Percentiles rank a stretch among this genome's conserved stretches.
Conservation (phyloP, 371 early-diverging fungal genomes). For the Pancytospora philotis region DNA sequence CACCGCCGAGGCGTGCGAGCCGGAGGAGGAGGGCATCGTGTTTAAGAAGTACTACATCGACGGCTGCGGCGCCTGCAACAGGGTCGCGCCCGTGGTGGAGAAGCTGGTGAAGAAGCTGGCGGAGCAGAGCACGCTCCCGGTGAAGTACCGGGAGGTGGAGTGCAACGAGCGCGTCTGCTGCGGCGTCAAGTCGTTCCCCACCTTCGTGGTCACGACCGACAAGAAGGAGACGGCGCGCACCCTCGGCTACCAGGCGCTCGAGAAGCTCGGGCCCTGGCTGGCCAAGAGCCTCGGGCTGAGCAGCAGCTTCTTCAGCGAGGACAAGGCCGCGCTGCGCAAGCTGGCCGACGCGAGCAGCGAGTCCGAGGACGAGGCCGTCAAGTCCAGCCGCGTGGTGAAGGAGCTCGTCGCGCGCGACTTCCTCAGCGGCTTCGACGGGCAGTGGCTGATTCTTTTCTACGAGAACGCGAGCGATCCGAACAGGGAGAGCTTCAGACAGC, state of each 20-base stretch:
- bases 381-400: slow-evolving; percentile 19
- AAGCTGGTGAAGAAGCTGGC: slow-evolving; percentile 43
- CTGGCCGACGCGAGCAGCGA: slow-evolving; percentile 40
- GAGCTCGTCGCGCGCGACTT: slow-evolving; percentile 53
- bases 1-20: background rate
- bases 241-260: slow-evolving; percentile 37
- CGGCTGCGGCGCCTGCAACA: slow-evolving; percentile 54
- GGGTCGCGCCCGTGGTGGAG: slow-evolving; percentile 45
- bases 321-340: background rate
- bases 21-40: slow-evolving; percentile 8
- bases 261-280: slow-evolving; percentile 37
- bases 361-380: slow-evolving; percentile 8
- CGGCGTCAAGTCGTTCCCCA: slow-evolving; percentile 54
- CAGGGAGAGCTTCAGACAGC: slow-evolving; percentile 43
- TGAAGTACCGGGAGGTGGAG: slow-evolving; percentile 50
- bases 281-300: slow-evolving; percentile 14
- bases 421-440: slow-evolving; percentile 57
- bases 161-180: slow-evolving; percentile 52
- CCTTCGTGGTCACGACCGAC: slow-evolving; percentile 49
- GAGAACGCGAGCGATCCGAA: slow-evolving; percentile 34
- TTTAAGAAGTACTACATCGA: slow-evolving; percentile 52
- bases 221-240: slow-evolving; percentile 33
- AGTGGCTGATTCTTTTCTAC: slow-evolving; percentile 60
- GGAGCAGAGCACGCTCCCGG: slow-evolving; percentile 21
- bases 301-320: background rate